Evolutionary conservation across 371 early-diverging fungal species (phyloP).

Genomic region (Lichtheimia corymbifera): DNA sequence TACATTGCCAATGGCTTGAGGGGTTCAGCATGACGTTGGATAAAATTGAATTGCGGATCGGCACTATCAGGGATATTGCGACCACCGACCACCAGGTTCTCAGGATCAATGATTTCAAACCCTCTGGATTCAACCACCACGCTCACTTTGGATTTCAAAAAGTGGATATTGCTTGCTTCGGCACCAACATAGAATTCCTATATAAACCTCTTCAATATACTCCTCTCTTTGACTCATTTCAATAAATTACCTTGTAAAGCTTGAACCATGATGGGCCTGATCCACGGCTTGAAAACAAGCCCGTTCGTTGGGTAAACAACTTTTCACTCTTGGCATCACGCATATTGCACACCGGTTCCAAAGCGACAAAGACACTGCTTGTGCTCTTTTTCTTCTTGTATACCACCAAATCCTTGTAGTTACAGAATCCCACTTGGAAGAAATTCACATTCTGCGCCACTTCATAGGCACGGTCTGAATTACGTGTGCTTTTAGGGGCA

Average conservation of each 20-base stretch:
- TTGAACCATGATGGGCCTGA: constrained; percentile 46
- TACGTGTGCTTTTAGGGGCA: constrained; percentile 40
- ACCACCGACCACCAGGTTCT: constrained; percentile 64
- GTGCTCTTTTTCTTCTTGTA: constrained; percentile 57
- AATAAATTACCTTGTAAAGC: constrained; percentile 38
- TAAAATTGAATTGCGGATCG: constrained; percentile 82
- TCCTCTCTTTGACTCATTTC: too few species aligned
- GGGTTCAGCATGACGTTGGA: constrained; percentile 70
- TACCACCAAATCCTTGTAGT: constrained; percentile 61
- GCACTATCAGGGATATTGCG: constrained; percentile 71
- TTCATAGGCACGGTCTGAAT: constrained; percentile 49
- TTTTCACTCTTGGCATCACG: constrained; percentile 42
- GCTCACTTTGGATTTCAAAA: constrained; percentile 72
- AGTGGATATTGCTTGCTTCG: constrained; percentile 75
- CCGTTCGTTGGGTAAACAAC: constrained; percentile 33
- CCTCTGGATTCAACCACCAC: constrained; percentile 79
- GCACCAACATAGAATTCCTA: constrained; percentile 85
- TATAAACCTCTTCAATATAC: neutral
- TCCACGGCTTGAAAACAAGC: constrained; percentile 43
- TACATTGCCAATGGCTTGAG: constrained; percentile 85
- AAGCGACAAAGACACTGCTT: constrained; percentile 41
- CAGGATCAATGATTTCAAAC: constrained; percentile 83
- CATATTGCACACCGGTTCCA: constrained; percentile 45
- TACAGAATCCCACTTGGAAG: constrained; percentile 76
- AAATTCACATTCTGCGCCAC: constrained; percentile 72